Percentiles rank a stretch among this genome's conserved stretches.
Conservation (phyloP, 352 stramenopile species). For the Pythium guiyangense region DNA sequence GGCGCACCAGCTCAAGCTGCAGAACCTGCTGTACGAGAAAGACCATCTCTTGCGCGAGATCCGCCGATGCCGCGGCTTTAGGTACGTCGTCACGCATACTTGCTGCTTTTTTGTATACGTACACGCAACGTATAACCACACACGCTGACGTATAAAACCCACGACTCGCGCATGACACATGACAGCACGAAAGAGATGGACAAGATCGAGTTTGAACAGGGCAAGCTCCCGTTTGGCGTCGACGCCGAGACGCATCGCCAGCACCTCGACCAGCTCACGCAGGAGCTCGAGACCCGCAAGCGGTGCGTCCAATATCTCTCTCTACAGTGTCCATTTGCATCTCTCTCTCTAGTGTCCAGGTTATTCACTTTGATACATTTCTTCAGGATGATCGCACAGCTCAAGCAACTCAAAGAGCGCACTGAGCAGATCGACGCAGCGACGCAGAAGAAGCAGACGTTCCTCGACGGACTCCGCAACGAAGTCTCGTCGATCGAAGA, state of each 20-base stretch:
- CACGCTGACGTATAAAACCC: neutral
- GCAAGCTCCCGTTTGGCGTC: constrained; percentile 45
- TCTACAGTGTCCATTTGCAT: neutral
- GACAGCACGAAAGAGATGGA: constrained; percentile 71
- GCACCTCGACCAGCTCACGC: constrained; percentile 64
- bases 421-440: constrained; percentile 54
- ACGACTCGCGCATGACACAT: neutral
- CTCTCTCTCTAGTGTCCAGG: neutral
- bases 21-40: constrained; percentile 84
- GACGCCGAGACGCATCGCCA: constrained; percentile 46
- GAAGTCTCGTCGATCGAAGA: constrained; percentile 54
- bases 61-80: constrained; percentile 61
- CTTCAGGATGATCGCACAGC: constrained; percentile 44
- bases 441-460: constrained; percentile 52
- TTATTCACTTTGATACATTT: neutral
- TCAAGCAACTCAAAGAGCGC: constrained; percentile 57
- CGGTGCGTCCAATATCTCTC: constrained; percentile 18
- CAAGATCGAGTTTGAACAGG: constrained; percentile 64
- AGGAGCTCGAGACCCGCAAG: constrained; percentile 60
- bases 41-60: constrained; percentile 79
- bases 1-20: constrained; percentile 67
- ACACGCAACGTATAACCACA: neutral
- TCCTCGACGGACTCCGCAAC: constrained; percentile 46
- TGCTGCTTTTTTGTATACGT: neutral
- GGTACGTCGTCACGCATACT: constrained; percentile 8